Conservation (phyloP, 345 rosid genomes). For the Dipteronia dyeriana region DNA sequence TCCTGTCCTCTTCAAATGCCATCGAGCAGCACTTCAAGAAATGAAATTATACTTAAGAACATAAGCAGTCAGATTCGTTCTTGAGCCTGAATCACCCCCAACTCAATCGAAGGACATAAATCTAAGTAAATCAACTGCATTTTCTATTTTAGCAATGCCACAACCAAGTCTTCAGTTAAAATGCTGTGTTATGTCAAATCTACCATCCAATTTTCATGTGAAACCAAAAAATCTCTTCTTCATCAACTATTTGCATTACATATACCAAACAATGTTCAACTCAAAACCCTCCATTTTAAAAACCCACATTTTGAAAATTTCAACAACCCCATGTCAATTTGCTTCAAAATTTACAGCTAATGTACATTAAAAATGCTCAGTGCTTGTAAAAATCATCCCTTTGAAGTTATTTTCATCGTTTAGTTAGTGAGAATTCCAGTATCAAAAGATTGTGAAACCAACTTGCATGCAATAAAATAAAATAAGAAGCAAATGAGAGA, state of each 20-base stretch:
- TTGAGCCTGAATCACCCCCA: neutral
- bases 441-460: neutral
- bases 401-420: neutral
- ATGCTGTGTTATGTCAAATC: no score
- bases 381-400: neutral
- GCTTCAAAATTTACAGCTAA: neutral
- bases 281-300: neutral
- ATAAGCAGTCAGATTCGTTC: neutral
- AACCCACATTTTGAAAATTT: neutral
- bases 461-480: neutral
- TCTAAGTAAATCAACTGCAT: no score
- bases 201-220: no score
- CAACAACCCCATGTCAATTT: neutral
- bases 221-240: constrained; percentile 3
- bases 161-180: no score
- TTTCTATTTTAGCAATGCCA: no score
- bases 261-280: neutral
- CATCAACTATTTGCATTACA: neutral
- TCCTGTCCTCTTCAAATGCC: neutral
- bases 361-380: neutral
- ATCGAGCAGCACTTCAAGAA: neutral
- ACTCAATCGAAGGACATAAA: no score
- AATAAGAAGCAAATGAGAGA: neutral
- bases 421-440: neutral
- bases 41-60: neutral